phyloP scores from a whole-genome alignment of 148 eudicot species.

The Silene latifolia region DNA sequence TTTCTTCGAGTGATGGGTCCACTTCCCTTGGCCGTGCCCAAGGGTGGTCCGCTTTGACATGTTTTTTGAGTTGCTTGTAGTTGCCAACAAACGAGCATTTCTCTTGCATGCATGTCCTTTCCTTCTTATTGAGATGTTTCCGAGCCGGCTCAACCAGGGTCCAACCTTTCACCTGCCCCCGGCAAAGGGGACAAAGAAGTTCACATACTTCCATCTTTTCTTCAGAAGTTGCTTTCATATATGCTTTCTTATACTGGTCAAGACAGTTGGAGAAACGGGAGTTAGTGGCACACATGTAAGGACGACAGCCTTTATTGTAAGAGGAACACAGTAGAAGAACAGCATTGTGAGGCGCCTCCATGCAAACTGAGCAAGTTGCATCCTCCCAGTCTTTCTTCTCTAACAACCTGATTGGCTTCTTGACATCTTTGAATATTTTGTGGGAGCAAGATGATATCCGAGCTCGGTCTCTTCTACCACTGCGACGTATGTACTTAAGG shows the following conservation, averaged over 20 bases:
- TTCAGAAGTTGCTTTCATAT: constrained; percentile 37
- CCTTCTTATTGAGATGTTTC: constrained; percentile 51
- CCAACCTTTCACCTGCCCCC: constrained; percentile 97
- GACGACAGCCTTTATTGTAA: constrained; percentile 56
- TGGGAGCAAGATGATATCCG: constrained; percentile 35
- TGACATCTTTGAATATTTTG: constrained; percentile 40
- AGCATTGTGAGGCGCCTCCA: constrained; percentile 56
- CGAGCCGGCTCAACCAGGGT: constrained; percentile 71
- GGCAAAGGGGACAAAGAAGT: constrained; percentile 77
- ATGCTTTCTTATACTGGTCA: constrained; percentile 50
- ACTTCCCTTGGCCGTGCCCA: constrained; percentile 68
- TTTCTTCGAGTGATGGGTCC: constrained; percentile 67
- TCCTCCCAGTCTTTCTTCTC: constrained; percentile 51
- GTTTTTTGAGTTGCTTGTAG: constrained; percentile 67
- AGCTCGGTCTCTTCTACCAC: constrained; percentile 24
- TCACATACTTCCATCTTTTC: constrained; percentile 39
- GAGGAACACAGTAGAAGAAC: constrained; percentile 58
- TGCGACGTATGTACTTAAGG: constrained; percentile 31
- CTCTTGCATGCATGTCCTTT: constrained; percentile 68
- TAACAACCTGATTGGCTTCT: constrained; percentile 29
- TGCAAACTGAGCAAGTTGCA: constrained; percentile 53
- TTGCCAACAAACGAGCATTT: constrained; percentile 65
- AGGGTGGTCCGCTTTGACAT: constrained; percentile 64
- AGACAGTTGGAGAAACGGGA: constrained; percentile 52
- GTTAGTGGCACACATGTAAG: constrained; percentile 62